Evolutionary conservation across 2,329 filamentous ascomycete species (phyloP).

Genomic region (Ophiosphaerella narmari): DNA sequence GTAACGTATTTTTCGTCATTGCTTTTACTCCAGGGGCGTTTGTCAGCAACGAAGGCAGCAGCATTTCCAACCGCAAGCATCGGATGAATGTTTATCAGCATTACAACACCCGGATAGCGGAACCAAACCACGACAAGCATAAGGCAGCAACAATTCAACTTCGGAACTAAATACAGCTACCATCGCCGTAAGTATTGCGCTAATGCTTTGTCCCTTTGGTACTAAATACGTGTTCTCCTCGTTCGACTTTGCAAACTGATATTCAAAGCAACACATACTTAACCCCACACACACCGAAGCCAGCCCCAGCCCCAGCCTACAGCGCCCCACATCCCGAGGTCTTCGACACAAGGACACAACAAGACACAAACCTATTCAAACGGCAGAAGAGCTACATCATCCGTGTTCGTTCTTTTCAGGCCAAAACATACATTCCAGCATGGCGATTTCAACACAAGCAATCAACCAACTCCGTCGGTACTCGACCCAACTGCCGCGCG

Average conservation of each 20-base stretch:
- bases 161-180: no score
- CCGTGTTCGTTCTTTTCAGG: not conserved
- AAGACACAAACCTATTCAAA: not conserved
- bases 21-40: not conserved
- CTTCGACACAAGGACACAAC: not conserved
- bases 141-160: no score
- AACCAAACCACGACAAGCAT: no score
- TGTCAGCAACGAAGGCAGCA: not conserved
- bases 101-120: not conserved
- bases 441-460: conserved; percentile 39
- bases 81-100: not conserved
- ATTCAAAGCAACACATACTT: no score
- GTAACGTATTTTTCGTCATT: not conserved
- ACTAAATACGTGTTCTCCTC: no score
- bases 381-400: not conserved
- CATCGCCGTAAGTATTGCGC: no score
- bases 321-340: no score
- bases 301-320: no score
- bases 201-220: no score
- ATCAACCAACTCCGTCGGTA: conserved; percentile 42
- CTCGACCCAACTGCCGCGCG: conserved; percentile 39
- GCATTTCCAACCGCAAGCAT: not conserved
- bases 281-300: no score
- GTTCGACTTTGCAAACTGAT: no score
- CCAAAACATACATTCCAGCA: conserved; percentile 13